A percentile compares a stretch with the other conserved stretches of the same genome.
Conservation (phyloP, 441 rosid genomes). For the Brassica balearica region DNA sequence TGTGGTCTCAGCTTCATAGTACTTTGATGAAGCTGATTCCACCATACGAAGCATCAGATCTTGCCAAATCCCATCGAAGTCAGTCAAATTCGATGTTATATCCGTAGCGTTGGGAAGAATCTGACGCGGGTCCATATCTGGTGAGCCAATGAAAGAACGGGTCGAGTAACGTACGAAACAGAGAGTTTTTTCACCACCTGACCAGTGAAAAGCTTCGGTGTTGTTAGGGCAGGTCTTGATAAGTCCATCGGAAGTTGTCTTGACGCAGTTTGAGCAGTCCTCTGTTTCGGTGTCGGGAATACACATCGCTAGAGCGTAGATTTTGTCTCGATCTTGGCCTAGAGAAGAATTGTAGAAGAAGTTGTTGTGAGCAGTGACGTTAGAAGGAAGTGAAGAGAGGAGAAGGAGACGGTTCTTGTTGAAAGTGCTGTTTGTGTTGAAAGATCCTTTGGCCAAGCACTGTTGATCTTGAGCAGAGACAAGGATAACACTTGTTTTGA, state of each 20-base stretch:
- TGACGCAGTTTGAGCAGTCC: constrained; percentile 7
- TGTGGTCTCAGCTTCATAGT: constrained; percentile 30
- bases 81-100: background rate
- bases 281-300: background rate
- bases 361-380: constrained; percentile 25
- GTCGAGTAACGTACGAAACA: constrained; percentile 26
- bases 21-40: constrained; percentile 30
- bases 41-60: constrained; percentile 21
- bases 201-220: constrained; percentile 33
- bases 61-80: constrained; percentile 26
- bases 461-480: constrained; percentile 22
- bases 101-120: constrained; percentile 23
- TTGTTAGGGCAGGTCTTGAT: constrained; percentile 18
- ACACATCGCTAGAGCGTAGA: constrained; percentile 42
- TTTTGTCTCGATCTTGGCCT: constrained; percentile 24
- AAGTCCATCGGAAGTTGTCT: constrained; percentile 8
- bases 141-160: constrained; percentile 21
- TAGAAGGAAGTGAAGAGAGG: constrained; percentile 38
- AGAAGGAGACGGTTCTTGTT: constrained; percentile 32
- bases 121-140: constrained; percentile 15
- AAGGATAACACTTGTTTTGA: background rate
- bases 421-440: constrained; percentile 29
- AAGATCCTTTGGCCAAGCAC: constrained; percentile 12
- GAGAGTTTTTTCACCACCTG: background rate
- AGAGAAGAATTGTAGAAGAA: constrained; percentile 33